These are phyloP conservation scores for Penicillium sp. DNA, from an alignment of 2,329 filamentous ascomycete species.

Conservation along the genomic window DNA sequence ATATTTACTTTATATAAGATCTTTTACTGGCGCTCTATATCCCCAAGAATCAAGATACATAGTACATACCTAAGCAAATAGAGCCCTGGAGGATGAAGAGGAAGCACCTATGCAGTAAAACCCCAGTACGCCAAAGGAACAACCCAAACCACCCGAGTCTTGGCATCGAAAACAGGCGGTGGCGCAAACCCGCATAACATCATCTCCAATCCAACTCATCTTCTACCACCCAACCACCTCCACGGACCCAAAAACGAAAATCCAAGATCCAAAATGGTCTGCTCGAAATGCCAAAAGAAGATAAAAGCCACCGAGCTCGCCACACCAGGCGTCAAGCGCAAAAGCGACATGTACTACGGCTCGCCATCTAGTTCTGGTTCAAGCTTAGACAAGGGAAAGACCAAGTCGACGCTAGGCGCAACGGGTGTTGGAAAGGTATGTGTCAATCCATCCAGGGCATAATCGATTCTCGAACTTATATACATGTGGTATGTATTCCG, in stretches of 20 bases:
- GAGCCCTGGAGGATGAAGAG: no score
- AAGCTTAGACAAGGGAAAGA: constrained; percentile 34
- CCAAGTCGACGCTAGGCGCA: constrained; percentile 51
- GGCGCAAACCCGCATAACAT: constrained; percentile 15
- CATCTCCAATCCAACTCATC: constrained; percentile 9
- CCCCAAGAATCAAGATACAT: no score
- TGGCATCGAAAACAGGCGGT: constrained; percentile 19
- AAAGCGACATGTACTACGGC: constrained; percentile 63
- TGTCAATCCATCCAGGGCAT: no score
- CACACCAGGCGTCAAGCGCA: constrained; percentile 64
- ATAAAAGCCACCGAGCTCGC: constrained; percentile 58
- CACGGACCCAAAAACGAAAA: not conserved
- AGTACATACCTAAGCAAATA: no score
- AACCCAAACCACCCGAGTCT: constrained; percentile 6
- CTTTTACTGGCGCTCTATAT: no score
- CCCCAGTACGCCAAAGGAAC: no score
- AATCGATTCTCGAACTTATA: no score
- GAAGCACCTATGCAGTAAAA: no score
- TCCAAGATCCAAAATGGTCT: constrained; percentile 51
- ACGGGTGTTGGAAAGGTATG: constrained; percentile 58
- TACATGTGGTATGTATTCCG: no score
- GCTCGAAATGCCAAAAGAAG: constrained; percentile 61
- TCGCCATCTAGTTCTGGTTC: constrained; percentile 49
- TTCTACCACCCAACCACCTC: not conserved
- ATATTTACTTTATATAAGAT: no score